Base-by-base conservation (phyloP, 805 yeast species). In the Kodamaea nitidulidarum region DNA sequence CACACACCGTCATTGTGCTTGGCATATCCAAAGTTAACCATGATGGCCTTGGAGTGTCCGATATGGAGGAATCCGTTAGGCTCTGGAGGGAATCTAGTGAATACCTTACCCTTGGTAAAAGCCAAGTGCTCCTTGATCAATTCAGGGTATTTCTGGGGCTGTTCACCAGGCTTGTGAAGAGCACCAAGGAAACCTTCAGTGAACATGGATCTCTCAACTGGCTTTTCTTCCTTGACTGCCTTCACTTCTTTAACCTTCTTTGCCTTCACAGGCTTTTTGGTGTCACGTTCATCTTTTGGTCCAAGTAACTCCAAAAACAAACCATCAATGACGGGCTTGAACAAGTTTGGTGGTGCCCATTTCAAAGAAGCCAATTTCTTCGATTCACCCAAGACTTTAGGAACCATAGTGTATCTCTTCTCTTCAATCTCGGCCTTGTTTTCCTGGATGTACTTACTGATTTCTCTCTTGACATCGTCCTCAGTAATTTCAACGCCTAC, bases 1-100 rank as follows among this genome's bases (percentile, higher is more conserved):
- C 98, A 93, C 38, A 77, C 72, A 47, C 99, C 99, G 45, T 78
- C 75, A 60, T 88, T 73, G 65, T 70, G 83, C 58, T 84, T 82
- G 29, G 98, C 98, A 62, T 73, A 93, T n/a, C 99, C 99, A 63
- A 93, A 93, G 61, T 93, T 90, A 39, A 91, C 96, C 78, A 93
- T 85, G 58, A 93, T 91, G 38, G 98, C 98, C 67, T 93, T 93
- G 30, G 96, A 84, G 59, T 93, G 99, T 32, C 99, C 98, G 61
- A 93, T 91, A 61, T 93, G 98, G 56, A 93, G 74, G 59, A 81
- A 93, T 51, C 98, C 98, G 65, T 95, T 91, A 30, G 98, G 98
- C 67, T 93, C 98, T 4, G 98, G 98, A 34, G 99, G 99, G 67
- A 93, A 93, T 60, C 99, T 80, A 3, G 98, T 93, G 52, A 77